Conservation (phyloP, 1,284 basidiomycete species). For the Wolfiporia cocos region DNA sequence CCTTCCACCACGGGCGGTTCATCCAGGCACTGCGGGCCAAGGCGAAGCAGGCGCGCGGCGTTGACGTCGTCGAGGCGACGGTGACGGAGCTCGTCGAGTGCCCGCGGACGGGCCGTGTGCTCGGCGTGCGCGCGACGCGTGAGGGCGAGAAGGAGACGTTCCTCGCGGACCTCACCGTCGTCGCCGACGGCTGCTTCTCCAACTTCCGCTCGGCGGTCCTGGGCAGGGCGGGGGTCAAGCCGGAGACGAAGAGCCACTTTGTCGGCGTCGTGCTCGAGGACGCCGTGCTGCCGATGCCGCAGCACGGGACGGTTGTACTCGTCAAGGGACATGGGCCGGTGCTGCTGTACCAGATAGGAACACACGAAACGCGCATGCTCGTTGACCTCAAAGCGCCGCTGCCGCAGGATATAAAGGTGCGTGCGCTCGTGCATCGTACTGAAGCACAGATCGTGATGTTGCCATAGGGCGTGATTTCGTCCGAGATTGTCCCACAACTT, state of each 20-base stretch:
- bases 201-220: constrained; percentile 66
- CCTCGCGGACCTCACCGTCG: constrained; percentile 76
- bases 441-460: too few relatives aligned
- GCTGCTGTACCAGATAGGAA: constrained; percentile 83
- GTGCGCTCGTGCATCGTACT: too few relatives aligned
- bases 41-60: constrained; percentile 51
- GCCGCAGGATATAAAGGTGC: constrained; percentile 76
- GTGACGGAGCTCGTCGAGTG: constrained; percentile 72
- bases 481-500: constrained; percentile 74
- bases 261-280: constrained; percentile 78
- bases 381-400: constrained; percentile 88
- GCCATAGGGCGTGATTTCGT: constrained; percentile 61
- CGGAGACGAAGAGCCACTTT: constrained; percentile 72
- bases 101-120: constrained; percentile 46
- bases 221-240: constrained; percentile 38
- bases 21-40: constrained; percentile 75
- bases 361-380: constrained; percentile 84
- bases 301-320: constrained; percentile 85
- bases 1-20: constrained; percentile 95
- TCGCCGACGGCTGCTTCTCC: constrained; percentile 95
- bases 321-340: constrained; percentile 74
- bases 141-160: constrained; percentile 44
- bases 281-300: constrained; percentile 71
- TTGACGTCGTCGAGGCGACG: constrained; percentile 80
- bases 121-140: constrained; percentile 57